These are phyloP conservation scores for Paecilomyces fulvus DNA, from an alignment of 2,329 filamentous ascomycete genomes.

Conservation along the genomic window DNA sequence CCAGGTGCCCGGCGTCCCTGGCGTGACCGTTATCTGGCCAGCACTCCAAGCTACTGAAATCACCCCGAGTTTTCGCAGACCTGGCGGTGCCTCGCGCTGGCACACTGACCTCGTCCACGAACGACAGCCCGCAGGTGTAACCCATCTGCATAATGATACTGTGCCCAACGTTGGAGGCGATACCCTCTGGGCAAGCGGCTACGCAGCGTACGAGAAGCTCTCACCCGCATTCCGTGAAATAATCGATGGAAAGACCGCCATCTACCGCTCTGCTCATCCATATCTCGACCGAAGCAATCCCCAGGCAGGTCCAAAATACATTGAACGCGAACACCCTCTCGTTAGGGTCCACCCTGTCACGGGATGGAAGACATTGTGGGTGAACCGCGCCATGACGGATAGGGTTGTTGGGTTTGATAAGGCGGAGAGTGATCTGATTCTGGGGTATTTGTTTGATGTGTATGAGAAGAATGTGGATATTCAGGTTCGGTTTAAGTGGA, in stretches of 20 bases:
- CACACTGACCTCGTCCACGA: constrained; percentile 66
- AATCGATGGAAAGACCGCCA: constrained; percentile 57
- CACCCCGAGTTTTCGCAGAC: constrained; percentile 54
- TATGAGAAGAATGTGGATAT: constrained; percentile 64
- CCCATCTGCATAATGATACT: constrained; percentile 62
- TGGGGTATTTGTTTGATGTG: constrained; percentile 59
- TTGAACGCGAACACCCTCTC: constrained; percentile 61
- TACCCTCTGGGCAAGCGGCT: constrained; percentile 64
- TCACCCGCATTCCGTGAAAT: constrained; percentile 61
- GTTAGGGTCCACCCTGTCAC: constrained; percentile 65
- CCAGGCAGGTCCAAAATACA: constrained; percentile 51
- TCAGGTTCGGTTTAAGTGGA: constrained; percentile 65
- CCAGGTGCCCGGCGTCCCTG: constrained; percentile 58
- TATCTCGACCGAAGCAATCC: constrained; percentile 59
- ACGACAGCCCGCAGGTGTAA: constrained; percentile 60
- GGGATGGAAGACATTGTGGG: constrained; percentile 65
- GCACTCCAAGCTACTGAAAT: constrained; percentile 56
- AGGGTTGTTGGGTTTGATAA: constrained; percentile 61
- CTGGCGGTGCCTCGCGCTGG: constrained; percentile 60
- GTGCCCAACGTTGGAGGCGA: constrained; percentile 59
- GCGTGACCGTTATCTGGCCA: constrained; percentile 63
- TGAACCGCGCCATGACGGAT: constrained; percentile 61
- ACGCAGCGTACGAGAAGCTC: constrained; percentile 64
- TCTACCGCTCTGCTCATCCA: constrained; percentile 57
- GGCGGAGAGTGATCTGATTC: constrained; percentile 59